Percentiles rank a stretch among this genome's conserved stretches.
Evolutionary conservation across 2,329 filamentous ascomycete species (phyloP).

Genomic region (Pyrenochaeta sp.): DNA sequence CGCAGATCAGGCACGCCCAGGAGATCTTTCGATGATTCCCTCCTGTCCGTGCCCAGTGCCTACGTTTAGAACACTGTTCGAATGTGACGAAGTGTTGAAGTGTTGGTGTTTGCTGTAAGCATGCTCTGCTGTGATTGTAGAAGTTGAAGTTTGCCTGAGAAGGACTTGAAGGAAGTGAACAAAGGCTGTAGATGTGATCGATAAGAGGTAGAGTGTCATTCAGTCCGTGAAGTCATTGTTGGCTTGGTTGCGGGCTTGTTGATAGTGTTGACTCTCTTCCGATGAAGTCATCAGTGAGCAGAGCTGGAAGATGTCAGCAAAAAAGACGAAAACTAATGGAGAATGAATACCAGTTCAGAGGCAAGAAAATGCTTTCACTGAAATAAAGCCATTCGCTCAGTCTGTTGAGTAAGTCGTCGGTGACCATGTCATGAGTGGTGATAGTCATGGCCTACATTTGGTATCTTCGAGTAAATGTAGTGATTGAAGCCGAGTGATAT

Average conservation of each 20-base stretch:
- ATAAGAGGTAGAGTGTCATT: not conserved
- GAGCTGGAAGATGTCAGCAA: slow-evolving; percentile 6
- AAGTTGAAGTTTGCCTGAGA: not conserved
- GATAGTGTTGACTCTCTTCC: not conserved
- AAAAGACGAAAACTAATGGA: not conserved
- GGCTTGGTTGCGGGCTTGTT: too few species aligned
- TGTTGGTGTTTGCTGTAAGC: slow-evolving; percentile 2
- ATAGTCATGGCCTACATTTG: slow-evolving; percentile 9
- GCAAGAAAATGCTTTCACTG: not conserved
- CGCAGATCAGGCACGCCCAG: not conserved
- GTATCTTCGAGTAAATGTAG: too few species aligned
- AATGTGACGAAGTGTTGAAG: not conserved
- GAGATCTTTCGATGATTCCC: not conserved
- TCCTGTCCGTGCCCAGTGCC: not conserved
- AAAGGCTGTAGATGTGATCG: slow-evolving; percentile 6
- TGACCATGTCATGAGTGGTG: too few species aligned
- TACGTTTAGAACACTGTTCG: slow-evolving; percentile 1
- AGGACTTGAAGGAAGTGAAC: not conserved
- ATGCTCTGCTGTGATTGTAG: slow-evolving; percentile 5
- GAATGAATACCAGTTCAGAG: slow-evolving; percentile 11
- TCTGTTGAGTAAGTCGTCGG: too few species aligned
- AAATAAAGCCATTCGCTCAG: too few species aligned
- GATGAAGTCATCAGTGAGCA: slow-evolving; percentile 1
- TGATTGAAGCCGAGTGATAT: slow-evolving; percentile 2
- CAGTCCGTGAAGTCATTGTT: not conserved